Percentiles rank a stretch among this genome's conserved stretches.
Conservation (phyloP, 176 grass and related monocot species). For the Triticum urartu region DNA sequence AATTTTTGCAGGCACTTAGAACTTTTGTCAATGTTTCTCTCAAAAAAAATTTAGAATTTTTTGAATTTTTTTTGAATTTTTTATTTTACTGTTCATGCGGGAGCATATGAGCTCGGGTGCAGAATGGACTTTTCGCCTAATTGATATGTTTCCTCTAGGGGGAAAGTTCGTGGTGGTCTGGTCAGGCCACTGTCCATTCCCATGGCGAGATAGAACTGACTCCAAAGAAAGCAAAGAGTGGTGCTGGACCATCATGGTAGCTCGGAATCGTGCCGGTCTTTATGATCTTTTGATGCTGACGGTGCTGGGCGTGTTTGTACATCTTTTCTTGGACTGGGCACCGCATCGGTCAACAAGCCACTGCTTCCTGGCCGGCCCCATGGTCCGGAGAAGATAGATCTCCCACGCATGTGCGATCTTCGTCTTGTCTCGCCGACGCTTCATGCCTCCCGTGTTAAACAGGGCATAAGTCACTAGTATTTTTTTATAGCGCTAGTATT, state of each 20-base stretch:
- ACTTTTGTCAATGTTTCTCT: no score
- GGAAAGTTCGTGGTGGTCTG: neutral
- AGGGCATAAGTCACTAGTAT: no score
- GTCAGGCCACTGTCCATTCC: neutral
- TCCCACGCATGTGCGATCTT: neutral
- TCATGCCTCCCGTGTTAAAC: neutral
- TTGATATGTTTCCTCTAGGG: neutral
- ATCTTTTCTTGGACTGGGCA: neutral
- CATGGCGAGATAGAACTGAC: neutral
- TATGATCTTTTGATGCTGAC: conserved; percentile 1
- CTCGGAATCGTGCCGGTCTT: neutral
- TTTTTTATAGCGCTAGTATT: no score
- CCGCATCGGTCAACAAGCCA: neutral
- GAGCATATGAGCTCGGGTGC: no score
- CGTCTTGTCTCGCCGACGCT: neutral
- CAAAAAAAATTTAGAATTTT: no score
- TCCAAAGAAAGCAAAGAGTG: neutral
- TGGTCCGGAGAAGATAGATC: neutral
- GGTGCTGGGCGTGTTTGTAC: neutral
- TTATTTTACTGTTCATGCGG: no score
- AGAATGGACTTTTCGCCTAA: neutral
- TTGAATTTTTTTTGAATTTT: no score
- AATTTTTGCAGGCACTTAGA: no score
- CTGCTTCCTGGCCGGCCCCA: neutral
- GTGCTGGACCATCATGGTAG: neutral